Percentiles rank a stretch among this genome's conserved stretches.
phyloP scores from a whole-genome alignment of 208 protist species.

The Trypanosoma brucei region DNA sequence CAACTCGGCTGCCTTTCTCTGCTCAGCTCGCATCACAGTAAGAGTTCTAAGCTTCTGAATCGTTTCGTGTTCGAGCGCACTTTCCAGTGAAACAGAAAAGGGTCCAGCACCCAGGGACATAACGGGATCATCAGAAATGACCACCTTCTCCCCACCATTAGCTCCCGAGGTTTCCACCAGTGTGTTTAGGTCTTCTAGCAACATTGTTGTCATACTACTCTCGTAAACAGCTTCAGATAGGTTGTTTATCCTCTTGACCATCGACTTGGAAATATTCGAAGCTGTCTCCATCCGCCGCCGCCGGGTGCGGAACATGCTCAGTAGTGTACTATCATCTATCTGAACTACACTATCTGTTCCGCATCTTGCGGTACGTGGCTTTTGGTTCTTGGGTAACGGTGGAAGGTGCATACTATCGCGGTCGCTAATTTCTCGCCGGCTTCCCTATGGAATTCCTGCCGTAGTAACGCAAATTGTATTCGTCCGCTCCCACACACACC shows the following conservation, averaged over 20 bases:
- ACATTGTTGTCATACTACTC: not conserved
- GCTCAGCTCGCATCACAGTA: slow-evolving; percentile 22
- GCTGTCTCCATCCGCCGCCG: slow-evolving; percentile 17
- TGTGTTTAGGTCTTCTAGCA: not conserved
- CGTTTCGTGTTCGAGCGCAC: slow-evolving; percentile 8
- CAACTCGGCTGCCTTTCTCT: slow-evolving; percentile 30
- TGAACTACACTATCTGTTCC: not conserved
- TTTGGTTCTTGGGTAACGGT: not conserved
- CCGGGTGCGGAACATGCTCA: slow-evolving; percentile 8
- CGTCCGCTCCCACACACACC: too few relatives aligned
- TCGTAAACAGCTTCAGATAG: slow-evolving; percentile 5
- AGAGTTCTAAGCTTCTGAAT: slow-evolving; percentile 15
- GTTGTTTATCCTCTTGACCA: slow-evolving; percentile 5
- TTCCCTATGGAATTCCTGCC: too few relatives aligned
- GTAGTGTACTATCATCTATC: slow-evolving; percentile 11
- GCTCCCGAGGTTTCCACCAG: slow-evolving; percentile 4
- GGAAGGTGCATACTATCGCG: not conserved
- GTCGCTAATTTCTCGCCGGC: not conserved
- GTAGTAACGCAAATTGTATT: too few relatives aligned
- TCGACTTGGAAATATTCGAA: slow-evolving; percentile 7
- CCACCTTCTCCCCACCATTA: too few relatives aligned
- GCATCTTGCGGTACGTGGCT: not conserved
- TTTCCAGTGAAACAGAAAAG: not conserved
- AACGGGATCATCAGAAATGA: not conserved
- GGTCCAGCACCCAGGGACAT: not conserved